Evolutionary conservation across 352 stramenopile genomes (phyloP).

Genomic region (Globisporangium takayamanum): DNA sequence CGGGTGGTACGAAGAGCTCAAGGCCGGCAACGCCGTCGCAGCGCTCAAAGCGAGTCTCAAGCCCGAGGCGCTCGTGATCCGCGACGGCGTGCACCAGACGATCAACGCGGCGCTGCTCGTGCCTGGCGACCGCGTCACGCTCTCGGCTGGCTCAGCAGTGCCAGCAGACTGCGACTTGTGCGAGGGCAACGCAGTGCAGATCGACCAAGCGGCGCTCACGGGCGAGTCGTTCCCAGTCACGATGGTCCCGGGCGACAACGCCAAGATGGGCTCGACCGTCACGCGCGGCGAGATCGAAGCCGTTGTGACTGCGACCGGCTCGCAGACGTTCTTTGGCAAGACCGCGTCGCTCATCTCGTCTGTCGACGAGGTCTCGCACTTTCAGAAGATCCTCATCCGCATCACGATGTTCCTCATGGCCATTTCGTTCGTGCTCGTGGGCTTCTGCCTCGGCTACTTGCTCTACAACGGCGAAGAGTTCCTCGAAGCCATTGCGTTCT

Average conservation of each 20-base stretch:
- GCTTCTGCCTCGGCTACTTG: conserved; percentile 84
- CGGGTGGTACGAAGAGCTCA: conserved; percentile 76
- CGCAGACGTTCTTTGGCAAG: conserved; percentile 91
- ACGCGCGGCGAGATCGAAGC: conserved; percentile 89
- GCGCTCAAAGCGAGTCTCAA: conserved; percentile 86
- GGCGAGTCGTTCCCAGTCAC: conserved; percentile 94
- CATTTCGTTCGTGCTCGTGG: conserved; percentile 82
- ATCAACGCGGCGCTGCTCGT: conserved; percentile 90
- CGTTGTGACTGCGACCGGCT: conserved; percentile 85
- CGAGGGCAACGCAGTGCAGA: conserved; percentile 76
- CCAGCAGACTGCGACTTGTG: conserved; percentile 89
- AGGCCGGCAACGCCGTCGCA: conserved; percentile 75
- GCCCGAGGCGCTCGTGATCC: conserved; percentile 81
- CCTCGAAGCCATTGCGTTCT: conserved; percentile 80
- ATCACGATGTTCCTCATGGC: conserved; percentile 90
- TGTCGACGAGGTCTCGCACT: conserved; percentile 74
- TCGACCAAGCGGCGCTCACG: conserved; percentile 91
- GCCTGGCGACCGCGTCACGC: conserved; percentile 90
- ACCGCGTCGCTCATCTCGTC: conserved; percentile 69
- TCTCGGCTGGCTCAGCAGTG: conserved; percentile 86
- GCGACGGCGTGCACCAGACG: conserved; percentile 84
- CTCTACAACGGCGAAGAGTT: conserved; percentile 76
- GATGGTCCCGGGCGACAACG: conserved; percentile 66
- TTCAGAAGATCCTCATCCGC: conserved; percentile 89
- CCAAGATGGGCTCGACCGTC: conserved; percentile 85